Evolutionary conservation across 1,284 basidiomycete species (phyloP), one percentile per base, ranked within the genome.

Genomic region (Moniliella sp.): DNA sequence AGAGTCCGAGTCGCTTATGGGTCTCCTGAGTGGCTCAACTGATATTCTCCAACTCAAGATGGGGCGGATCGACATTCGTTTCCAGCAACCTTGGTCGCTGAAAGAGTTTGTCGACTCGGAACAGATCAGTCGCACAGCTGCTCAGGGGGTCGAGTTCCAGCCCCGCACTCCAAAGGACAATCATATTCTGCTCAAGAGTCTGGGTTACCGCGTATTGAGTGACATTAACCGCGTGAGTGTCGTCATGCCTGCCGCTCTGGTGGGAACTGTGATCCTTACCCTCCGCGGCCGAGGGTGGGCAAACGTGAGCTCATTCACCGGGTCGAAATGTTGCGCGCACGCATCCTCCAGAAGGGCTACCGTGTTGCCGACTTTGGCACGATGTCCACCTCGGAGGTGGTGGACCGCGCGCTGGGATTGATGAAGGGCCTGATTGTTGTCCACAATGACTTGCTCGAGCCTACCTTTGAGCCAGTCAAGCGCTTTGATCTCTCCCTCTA

Each of bases 141-240:
- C 43, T n/a, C n/a, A n/a, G n/a, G n/a, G 31, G 26, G 38, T 43
- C 4, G 40, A 43, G 37, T 39, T 54, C 11, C 49, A 54, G 14
- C 36, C 42, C 2, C 26, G 27, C 28, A 38, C 40, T 32, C 40
- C 42, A 13, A 33, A 42, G n/a, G 48, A 49, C 39, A 48, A 61
- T 39, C 37, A 44, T 2, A 42, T 50, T 2, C 27, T 63, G 4
- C 43, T 63, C 27, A 50, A 52, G 27, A 49, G 58, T 18, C 46
- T 62, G 3, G 61, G 61, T 2, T 63, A 63, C 35, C 46, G 52
- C 18, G 48, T 62, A 0, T 39, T 63, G 8, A 41, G 36, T 11
- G 61, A 62, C 30, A 62, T 63, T 46, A 63, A 63, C 46, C 40
- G 48, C 9, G 46, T 47, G 4, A 44, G 57, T n/a, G 55, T 62